Conservation (phyloP, 352 stramenopile genomes). For the Globisporangium paddicum region DNA sequence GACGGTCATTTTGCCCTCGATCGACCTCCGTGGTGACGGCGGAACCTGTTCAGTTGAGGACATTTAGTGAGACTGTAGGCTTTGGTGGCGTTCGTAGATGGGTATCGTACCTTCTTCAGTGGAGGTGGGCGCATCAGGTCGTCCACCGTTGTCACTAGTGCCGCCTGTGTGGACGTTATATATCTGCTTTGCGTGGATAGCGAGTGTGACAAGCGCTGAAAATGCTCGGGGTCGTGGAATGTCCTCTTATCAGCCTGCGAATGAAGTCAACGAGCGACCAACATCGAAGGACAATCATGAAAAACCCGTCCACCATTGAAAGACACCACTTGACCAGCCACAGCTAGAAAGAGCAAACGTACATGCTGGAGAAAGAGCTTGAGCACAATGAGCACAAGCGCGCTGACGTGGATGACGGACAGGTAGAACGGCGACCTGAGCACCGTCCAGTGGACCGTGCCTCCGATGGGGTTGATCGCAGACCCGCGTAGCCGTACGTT, state of each 20-base stretch:
- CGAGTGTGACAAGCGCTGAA: neutral
- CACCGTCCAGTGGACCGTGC: slow-evolving; percentile 72
- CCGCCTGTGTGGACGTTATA: neutral
- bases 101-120: slow-evolving; percentile 22
- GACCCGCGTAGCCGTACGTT: slow-evolving; percentile 68
- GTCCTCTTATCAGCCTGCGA: slow-evolving; percentile 24
- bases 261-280: neutral
- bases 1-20: slow-evolving; percentile 23
- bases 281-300: neutral
- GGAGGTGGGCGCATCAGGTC: slow-evolving; percentile 33
- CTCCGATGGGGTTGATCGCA: slow-evolving; percentile 70
- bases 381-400: slow-evolving; percentile 53
- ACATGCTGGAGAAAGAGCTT: slow-evolving; percentile 81
- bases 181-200: neutral
- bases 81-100: neutral
- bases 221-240: neutral
- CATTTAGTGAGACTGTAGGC: neutral
- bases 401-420: slow-evolving; percentile 52
- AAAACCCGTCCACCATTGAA: neutral
- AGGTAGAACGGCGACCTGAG: slow-evolving; percentile 64
- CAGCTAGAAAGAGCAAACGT: slow-evolving; percentile 4
- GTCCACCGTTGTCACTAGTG: slow-evolving; percentile 18
- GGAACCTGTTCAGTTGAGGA: neutral
- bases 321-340: neutral
- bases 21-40: slow-evolving; percentile 2